Conservation (phyloP, 1,284 basidiomycete species). For the Sporisorium iseilematis-ciliati region DNA sequence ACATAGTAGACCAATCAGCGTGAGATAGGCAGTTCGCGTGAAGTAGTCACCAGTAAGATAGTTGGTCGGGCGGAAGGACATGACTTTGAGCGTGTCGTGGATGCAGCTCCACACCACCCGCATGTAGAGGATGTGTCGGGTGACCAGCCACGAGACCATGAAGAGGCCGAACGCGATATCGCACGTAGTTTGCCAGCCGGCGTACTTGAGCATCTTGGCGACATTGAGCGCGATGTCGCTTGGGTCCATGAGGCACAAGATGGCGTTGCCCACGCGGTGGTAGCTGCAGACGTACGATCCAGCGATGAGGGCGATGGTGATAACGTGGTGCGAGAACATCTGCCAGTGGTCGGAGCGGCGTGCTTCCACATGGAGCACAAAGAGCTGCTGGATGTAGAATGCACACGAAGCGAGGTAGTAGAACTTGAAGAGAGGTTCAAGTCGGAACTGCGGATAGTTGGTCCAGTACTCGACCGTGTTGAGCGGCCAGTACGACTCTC, state of each 20-base stretch:
- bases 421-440: conserved; percentile 74
- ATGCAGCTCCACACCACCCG: conserved; percentile 58
- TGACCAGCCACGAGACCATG: conserved; percentile 65
- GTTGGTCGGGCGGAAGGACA: conserved; percentile 27
- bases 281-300: conserved; percentile 85
- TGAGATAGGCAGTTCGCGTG: conserved; percentile 17
- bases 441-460: conserved; percentile 82
- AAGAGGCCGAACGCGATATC: conserved; percentile 83
- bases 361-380: conserved; percentile 92
- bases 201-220: conserved; percentile 93
- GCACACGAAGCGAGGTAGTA: conserved; percentile 84
- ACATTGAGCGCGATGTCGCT: conserved; percentile 87
- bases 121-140: conserved; percentile 62
- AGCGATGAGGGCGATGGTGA: conserved; percentile 84
- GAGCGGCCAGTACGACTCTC: conserved; percentile 78
- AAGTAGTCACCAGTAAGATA: conserved; percentile 28
- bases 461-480: conserved; percentile 81
- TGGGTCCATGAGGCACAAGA: conserved; percentile 92
- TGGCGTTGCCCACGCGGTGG: conserved; percentile 86
- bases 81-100: conserved; percentile 32
- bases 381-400: conserved; percentile 91
- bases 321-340: conserved; percentile 95
- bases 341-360: conserved; percentile 90
- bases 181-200: conserved; percentile 77
- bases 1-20: conserved; percentile 49